Percentiles rank a stretch among this genome's conserved stretches.
phyloP scores from a whole-genome alignment of 768 basidiomycete species.

The Naematelia aurantialba region DNA sequence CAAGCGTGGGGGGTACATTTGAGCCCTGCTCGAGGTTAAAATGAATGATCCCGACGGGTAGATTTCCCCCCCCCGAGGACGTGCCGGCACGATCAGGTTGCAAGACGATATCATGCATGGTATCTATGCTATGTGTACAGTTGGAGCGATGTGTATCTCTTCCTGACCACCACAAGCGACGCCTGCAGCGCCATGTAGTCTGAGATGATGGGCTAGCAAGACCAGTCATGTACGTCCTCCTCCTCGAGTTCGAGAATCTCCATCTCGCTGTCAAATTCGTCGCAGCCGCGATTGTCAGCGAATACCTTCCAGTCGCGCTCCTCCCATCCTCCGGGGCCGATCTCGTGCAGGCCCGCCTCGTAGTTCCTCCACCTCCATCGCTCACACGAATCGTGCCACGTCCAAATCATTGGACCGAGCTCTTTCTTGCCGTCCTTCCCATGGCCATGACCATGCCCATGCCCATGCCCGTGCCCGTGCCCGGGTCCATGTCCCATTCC shows the following conservation, averaged over 20 bases:
- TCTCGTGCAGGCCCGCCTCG: slow-evolving; percentile 25
- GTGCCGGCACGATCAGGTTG: too few species aligned
- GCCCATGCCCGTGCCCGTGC: not conserved
- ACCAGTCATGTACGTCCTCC: slow-evolving; percentile 40
- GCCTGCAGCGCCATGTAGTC: not conserved
- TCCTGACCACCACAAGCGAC: not conserved
- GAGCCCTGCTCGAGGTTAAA: not conserved
- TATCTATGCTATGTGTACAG: not conserved
- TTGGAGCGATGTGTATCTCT: not conserved
- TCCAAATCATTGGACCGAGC: slow-evolving; percentile 31
- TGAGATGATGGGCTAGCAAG: slow-evolving; percentile 8
- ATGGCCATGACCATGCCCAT: not conserved
- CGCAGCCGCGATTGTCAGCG: slow-evolving; percentile 36
- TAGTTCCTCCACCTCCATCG: slow-evolving; percentile 42
- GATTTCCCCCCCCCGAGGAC: too few species aligned
- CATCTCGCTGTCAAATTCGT: slow-evolving; percentile 29
- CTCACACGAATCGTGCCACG: slow-evolving; percentile 31
- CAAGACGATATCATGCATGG: not conserved
- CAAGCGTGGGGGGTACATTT: slow-evolving; percentile 19
- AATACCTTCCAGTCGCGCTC: slow-evolving; percentile 45
- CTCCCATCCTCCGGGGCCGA: slow-evolving; percentile 35
- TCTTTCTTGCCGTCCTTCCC: slow-evolving; percentile 12
- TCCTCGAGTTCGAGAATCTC: slow-evolving; percentile 22
- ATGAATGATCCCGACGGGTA: too few species aligned
- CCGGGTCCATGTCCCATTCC: not conserved